These are phyloP conservation scores for Pterocarpus macrocarpus DNA, from an alignment of 306 rosid genomes.

Conservation along the genomic window DNA sequence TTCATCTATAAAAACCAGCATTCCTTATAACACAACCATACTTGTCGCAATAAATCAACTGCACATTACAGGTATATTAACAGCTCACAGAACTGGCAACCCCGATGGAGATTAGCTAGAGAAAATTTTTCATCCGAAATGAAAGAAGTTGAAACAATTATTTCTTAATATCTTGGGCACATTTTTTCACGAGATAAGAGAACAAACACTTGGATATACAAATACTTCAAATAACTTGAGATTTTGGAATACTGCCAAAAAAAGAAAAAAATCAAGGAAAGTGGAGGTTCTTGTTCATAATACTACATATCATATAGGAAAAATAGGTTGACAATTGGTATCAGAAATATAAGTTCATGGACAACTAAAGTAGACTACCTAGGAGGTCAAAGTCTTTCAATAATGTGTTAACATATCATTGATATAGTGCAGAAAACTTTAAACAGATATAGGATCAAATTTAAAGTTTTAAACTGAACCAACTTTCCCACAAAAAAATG, in stretches of 20 bases:
- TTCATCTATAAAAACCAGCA: too few relatives aligned
- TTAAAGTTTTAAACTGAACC: background rate
- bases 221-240: background rate
- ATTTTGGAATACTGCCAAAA: background rate
- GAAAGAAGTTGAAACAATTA: slow-evolving; percentile 7
- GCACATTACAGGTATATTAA: background rate
- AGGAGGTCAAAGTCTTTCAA: slow-evolving; percentile 4
- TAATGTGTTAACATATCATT: background rate
- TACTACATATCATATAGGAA: slow-evolving; percentile 13
- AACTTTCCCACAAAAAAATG: background rate
- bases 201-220: slow-evolving; percentile 11
- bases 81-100: background rate
- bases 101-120: background rate
- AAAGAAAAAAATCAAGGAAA: background rate
- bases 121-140: slow-evolving; percentile 1
- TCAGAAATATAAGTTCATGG: slow-evolving; percentile 11
- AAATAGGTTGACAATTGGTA: slow-evolving; percentile 24
- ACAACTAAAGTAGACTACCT: background rate
- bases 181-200: slow-evolving; percentile 9
- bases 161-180: slow-evolving; percentile 3
- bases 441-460: slow-evolving; percentile 4
- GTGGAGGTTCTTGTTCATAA: slow-evolving; percentile 13
- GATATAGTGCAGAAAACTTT: background rate
- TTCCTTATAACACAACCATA: background rate
- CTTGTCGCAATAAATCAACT: slow-evolving; percentile 18